A percentile compares a stretch with the other conserved stretches of the same genome.
Evolutionary conservation across 108 stramenopile species (phyloP).

Genomic region (Cyclotella distinguenda): DNA sequence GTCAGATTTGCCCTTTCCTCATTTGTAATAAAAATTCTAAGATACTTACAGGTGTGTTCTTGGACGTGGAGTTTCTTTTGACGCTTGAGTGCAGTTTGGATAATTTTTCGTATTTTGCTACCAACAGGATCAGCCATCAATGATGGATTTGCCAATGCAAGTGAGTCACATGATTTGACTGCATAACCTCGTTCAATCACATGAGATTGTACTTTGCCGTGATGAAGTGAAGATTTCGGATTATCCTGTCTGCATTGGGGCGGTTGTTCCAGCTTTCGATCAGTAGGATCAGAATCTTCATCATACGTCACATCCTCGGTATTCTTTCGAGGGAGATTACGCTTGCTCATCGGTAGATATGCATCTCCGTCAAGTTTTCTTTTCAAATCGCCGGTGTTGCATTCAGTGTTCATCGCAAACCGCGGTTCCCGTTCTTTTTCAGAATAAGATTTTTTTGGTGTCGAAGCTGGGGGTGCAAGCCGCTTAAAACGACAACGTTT

Average conservation of each 20-base stretch:
- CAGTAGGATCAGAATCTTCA: no score
- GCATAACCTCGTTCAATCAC: neutral
- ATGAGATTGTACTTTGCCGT: no score
- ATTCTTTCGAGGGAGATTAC: no score
- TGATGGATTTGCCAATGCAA: neutral
- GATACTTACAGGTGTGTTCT: slow-evolving; percentile 14
- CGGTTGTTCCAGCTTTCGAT: no score
- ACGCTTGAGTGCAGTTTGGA: slow-evolving; percentile 12
- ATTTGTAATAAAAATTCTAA: slow-evolving; percentile 18
- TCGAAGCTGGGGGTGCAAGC: slow-evolving; percentile 37
- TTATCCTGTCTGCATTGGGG: no score
- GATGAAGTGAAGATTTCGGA: no score
- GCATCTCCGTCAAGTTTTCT: neutral
- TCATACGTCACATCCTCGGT: no score
- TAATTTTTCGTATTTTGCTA: slow-evolving; percentile 23
- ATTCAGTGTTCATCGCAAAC: no score
- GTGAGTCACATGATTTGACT: neutral
- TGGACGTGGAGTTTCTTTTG: neutral
- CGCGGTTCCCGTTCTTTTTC: slow-evolving; percentile 15
- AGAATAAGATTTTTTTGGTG: slow-evolving; percentile 10
- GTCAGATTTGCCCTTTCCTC: slow-evolving; percentile 9
- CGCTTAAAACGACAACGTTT: slow-evolving; percentile 38
- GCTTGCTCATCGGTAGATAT: no score
- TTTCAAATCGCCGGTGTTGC: no score
- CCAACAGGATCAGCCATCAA: slow-evolving; percentile 14